Conservation (phyloP, 2,329 filamentous ascomycete species). For the Pseudocercospora crystallina region DNA sequence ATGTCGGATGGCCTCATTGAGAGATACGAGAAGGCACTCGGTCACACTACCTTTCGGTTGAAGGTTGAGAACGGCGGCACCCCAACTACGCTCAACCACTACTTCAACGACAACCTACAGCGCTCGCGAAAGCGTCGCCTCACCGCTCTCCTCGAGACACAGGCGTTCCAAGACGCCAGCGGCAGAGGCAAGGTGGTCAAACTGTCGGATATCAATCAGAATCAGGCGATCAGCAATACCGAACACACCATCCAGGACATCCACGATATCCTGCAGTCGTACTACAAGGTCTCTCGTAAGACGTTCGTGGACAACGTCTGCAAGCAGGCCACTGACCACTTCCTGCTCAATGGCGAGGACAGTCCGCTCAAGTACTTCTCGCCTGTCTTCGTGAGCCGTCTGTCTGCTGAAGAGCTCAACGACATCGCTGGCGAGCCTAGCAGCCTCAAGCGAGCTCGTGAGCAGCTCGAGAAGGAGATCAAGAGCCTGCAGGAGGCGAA, state of each 20-base stretch:
- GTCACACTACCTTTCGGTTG: slow-evolving; percentile 54
- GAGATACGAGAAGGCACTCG: slow-evolving; percentile 50
- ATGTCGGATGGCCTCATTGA: slow-evolving; percentile 49
- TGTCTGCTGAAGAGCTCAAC: slow-evolving; percentile 53
- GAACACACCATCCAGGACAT: slow-evolving; percentile 44
- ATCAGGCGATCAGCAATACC: too few relatives aligned
- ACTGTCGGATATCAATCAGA: too few relatives aligned
- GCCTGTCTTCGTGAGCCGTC: slow-evolving; percentile 49
- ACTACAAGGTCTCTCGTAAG: slow-evolving; percentile 60
- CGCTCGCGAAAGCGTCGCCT: slow-evolving; percentile 32
- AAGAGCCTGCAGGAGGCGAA: slow-evolving; percentile 29
- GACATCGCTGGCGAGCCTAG: slow-evolving; percentile 60
- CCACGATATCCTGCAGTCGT: slow-evolving; percentile 55
- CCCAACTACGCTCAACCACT: slow-evolving; percentile 54
- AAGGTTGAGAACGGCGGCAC: slow-evolving; percentile 49
- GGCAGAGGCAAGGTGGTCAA: too few relatives aligned
- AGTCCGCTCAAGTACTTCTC: slow-evolving; percentile 57
- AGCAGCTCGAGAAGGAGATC: slow-evolving; percentile 48
- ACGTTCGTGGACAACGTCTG: slow-evolving; percentile 65
- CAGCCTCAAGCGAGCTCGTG: slow-evolving; percentile 42
- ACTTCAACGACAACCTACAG: slow-evolving; percentile 51
- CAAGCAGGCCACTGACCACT: slow-evolving; percentile 57
- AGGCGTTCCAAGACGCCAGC: slow-evolving; percentile 18
- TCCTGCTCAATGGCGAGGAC: slow-evolving; percentile 50
- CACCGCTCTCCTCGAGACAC: too few relatives aligned